Conservation (phyloP, 108 stramenopile species). For the Mayamaea pseudoterrestris region DNA sequence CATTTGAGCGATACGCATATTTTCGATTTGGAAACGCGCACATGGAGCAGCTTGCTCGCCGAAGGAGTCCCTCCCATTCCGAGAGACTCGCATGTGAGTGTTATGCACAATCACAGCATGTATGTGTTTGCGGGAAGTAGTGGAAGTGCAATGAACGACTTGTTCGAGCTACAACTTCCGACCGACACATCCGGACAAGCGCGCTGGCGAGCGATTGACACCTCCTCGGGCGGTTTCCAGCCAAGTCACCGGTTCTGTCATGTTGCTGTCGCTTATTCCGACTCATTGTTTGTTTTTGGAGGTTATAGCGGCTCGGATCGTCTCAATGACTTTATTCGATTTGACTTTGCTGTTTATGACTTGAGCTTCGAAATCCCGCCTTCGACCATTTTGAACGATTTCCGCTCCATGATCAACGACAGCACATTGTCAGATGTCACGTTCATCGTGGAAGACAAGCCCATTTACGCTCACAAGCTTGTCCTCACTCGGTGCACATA, state of each 20-base stretch:
- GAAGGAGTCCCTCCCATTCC: slow-evolving; percentile 78
- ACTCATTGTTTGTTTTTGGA: slow-evolving; percentile 83
- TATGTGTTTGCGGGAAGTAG: slow-evolving; percentile 86
- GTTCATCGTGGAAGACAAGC: slow-evolving; percentile 80
- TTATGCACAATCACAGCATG: slow-evolving; percentile 70
- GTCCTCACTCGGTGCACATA: slow-evolving; percentile 87
- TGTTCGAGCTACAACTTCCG: slow-evolving; percentile 78
- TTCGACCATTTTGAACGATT: slow-evolving; percentile 74
- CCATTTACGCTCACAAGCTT: slow-evolving; percentile 87
- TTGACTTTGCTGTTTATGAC: slow-evolving; percentile 50
- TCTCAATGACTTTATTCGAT: slow-evolving; percentile 88
- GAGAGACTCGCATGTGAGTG: slow-evolving; percentile 86
- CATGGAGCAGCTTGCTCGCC: slow-evolving; percentile 59
- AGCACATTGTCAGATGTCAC: slow-evolving; percentile 83
- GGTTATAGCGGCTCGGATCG: slow-evolving; percentile 90
- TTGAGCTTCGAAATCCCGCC: slow-evolving; percentile 56
- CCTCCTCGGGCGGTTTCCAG: slow-evolving; percentile 6
- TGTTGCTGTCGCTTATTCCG: slow-evolving; percentile 52
- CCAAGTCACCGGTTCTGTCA: slow-evolving; percentile 87
- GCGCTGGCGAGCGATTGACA: slow-evolving; percentile 26
- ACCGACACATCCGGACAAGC: slow-evolving; percentile 17
- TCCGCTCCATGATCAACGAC: slow-evolving; percentile 73
- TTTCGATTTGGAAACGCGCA: slow-evolving; percentile 74
- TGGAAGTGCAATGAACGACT: slow-evolving; percentile 92
- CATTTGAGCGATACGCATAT: slow-evolving; percentile 91